Conservation (phyloP, 192 early-diverging fungal species). For the Linnemannia schmuckeri region DNA sequence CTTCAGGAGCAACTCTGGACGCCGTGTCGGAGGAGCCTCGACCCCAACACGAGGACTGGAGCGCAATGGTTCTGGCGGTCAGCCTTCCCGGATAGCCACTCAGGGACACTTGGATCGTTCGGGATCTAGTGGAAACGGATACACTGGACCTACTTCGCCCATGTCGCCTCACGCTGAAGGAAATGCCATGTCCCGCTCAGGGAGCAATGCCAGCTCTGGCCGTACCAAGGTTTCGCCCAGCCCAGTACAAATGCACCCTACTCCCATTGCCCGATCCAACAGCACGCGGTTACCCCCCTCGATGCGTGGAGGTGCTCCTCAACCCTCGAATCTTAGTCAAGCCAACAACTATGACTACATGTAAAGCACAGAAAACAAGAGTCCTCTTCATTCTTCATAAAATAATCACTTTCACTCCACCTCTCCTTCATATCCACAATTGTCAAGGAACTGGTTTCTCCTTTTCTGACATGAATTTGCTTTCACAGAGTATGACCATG, state of each 20-base stretch:
- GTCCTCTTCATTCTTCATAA: not conserved
- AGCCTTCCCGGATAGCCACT: slow-evolving; percentile 28
- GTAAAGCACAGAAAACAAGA: slow-evolving; percentile 4
- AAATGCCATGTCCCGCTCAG: slow-evolving; percentile 11
- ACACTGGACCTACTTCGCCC: not conserved
- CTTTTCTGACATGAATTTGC: too few relatives aligned
- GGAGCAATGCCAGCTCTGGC: slow-evolving; percentile 29
- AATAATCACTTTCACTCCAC: not conserved
- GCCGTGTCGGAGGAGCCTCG: slow-evolving; percentile 6
- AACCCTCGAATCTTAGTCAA: slow-evolving; percentile 37
- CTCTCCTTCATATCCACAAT: not conserved
- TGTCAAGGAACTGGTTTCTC: not conserved
- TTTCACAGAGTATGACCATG: too few relatives aligned
- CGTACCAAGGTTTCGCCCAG: slow-evolving; percentile 27
- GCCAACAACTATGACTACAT: slow-evolving; percentile 31
- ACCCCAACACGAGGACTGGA: slow-evolving; percentile 15
- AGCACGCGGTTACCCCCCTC: slow-evolving; percentile 41
- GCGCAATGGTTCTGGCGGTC: slow-evolving; percentile 9
- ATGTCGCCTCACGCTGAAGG: slow-evolving; percentile 20
- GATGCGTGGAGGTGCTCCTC: slow-evolving; percentile 23
- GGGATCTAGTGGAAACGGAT: slow-evolving; percentile 24
- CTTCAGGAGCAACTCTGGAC: slow-evolving; percentile 38
- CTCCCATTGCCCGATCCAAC: slow-evolving; percentile 44
- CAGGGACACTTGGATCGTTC: slow-evolving; percentile 27
- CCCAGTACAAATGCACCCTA: slow-evolving; percentile 39